These are phyloP conservation scores for Mortierella claussenii DNA, from an alignment of 192 early-diverging fungal species.

Conservation along the genomic window DNA sequence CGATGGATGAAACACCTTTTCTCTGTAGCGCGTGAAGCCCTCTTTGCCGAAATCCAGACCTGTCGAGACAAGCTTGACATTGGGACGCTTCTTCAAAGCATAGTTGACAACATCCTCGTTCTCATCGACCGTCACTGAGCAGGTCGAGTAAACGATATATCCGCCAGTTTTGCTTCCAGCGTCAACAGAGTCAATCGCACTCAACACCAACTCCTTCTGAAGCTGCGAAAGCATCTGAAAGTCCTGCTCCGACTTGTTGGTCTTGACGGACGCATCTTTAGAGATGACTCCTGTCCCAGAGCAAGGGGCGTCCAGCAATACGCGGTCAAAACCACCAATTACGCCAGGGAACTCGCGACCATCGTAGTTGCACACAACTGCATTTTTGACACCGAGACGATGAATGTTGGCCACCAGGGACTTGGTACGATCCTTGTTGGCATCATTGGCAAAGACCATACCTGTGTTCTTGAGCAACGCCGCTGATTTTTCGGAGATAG, in stretches of 20 bases:
- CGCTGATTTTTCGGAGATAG: no score
- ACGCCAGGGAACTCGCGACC: slow-evolving; percentile 96
- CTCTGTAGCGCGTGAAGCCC: slow-evolving; percentile 90
- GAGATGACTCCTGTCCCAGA: slow-evolving; percentile 98
- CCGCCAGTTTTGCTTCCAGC: slow-evolving; percentile 94
- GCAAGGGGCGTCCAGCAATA: slow-evolving; percentile 98
- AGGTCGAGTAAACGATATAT: slow-evolving; percentile 98
- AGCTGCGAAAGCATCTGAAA: slow-evolving; percentile 92
- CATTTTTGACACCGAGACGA: slow-evolving; percentile 87
- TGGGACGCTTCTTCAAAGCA: slow-evolving; percentile 92
- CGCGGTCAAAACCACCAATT: slow-evolving; percentile 97
- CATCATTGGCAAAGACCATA: slow-evolving; percentile 96
- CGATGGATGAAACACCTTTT: slow-evolving; percentile 87
- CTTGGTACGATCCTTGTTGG: slow-evolving; percentile 92
- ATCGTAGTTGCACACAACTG: slow-evolving; percentile 95
- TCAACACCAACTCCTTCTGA: slow-evolving; percentile 95
- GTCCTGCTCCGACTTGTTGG: slow-evolving; percentile 94
- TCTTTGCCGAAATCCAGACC: slow-evolving; percentile 95
- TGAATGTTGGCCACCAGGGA: slow-evolving; percentile 93
- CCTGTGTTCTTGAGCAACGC: slow-evolving; percentile 98
- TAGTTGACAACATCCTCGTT: slow-evolving; percentile 98
- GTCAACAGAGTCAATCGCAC: slow-evolving; percentile 97
- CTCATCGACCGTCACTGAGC: slow-evolving; percentile 97
- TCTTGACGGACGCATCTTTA: slow-evolving; percentile 96
- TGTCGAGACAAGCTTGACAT: slow-evolving; percentile 90